phyloP scores from a whole-genome alignment of 1,139 yeast species.

The Suhomyces bolitotheri region DNA sequence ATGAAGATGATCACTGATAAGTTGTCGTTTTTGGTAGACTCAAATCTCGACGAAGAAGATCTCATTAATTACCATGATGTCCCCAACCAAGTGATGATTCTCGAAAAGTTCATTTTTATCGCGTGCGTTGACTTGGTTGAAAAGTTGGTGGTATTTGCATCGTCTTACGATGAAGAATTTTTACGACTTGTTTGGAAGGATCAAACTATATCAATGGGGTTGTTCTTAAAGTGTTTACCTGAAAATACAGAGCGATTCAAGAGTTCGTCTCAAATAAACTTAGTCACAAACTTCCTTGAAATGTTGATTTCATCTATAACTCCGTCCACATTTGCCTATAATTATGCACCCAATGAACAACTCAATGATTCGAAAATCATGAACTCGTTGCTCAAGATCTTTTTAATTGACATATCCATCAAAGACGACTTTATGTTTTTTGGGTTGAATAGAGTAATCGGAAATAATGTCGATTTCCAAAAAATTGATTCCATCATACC shows the following conservation, averaged over 20 bases:
- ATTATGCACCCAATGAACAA: constrained; percentile 16
- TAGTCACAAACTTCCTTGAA: constrained; percentile 39
- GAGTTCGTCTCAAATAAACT: constrained; percentile 40
- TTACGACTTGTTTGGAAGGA: constrained; percentile 28
- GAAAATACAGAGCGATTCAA: constrained; percentile 43
- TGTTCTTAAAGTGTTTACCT: constrained; percentile 35
- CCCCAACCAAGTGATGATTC: constrained; percentile 42
- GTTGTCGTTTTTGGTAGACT: constrained; percentile 29
- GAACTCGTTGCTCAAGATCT: constrained; percentile 40
- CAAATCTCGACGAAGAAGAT: constrained; percentile 35
- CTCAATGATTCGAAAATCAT: constrained; percentile 25
- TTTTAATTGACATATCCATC: constrained; percentile 42
- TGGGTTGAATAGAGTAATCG: constrained; percentile 56
- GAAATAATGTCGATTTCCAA: constrained; percentile 47
- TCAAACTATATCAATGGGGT: constrained; percentile 21
- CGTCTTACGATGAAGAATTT: constrained; percentile 25
- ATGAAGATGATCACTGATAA: constrained; percentile 23
- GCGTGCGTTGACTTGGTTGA: constrained; percentile 60
- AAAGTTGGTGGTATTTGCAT: constrained; percentile 27
- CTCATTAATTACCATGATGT: constrained; percentile 35
- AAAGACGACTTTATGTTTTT: constrained; percentile 44
- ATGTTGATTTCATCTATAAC: constrained; percentile 42
- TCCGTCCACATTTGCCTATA: constrained; percentile 29
- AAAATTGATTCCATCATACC: constrained; percentile 39
- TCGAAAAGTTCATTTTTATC: constrained; percentile 51